These are phyloP conservation scores for Chytriomyces sp. DNA, from an alignment of 192 early-diverging fungal species.

Conservation along the genomic window DNA sequence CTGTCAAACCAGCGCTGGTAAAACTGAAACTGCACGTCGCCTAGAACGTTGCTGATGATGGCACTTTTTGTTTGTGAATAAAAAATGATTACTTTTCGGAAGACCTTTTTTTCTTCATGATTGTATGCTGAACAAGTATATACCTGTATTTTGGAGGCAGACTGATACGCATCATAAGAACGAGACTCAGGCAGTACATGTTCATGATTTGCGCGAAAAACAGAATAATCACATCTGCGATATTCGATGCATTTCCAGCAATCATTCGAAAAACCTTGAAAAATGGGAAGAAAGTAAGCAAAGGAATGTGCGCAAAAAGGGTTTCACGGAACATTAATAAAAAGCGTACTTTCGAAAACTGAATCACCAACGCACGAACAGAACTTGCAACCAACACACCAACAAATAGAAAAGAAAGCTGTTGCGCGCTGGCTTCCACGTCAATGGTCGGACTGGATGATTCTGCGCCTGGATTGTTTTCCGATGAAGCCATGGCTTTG, in stretches of 20 bases:
- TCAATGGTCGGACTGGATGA: slow-evolving; percentile 58
- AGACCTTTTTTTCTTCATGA: background rate
- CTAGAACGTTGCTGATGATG: slow-evolving; percentile 80
- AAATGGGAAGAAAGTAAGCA: slow-evolving; percentile 29
- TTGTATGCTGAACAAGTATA: background rate
- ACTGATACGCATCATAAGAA: slow-evolving; percentile 91
- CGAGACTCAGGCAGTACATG: slow-evolving; percentile 88
- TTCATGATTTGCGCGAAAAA: slow-evolving; percentile 89
- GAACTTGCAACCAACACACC: slow-evolving; percentile 87
- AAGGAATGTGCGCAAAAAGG: slow-evolving; percentile 58
- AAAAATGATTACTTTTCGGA: background rate
- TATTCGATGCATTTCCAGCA: slow-evolving; percentile 1
- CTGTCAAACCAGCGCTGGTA: slow-evolving; percentile 95
- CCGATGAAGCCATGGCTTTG: slow-evolving; percentile 54
- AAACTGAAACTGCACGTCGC: slow-evolving; percentile 84
- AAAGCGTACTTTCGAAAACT: slow-evolving; percentile 71
- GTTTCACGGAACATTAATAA: slow-evolving; percentile 50
- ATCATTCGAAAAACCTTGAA: slow-evolving; percentile 11
- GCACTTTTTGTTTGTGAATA: slow-evolving; percentile 56
- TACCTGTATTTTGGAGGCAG: slow-evolving; percentile 82
- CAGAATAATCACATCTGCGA: slow-evolving; percentile 73
- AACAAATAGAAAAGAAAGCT: slow-evolving; percentile 90
- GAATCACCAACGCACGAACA: slow-evolving; percentile 85
- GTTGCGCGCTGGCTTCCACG: slow-evolving; percentile 84
- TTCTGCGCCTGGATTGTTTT: slow-evolving; percentile 43